Conservation (phyloP, 2,329 filamentous ascomycete species). For the Monosporascus sp. region DNA sequence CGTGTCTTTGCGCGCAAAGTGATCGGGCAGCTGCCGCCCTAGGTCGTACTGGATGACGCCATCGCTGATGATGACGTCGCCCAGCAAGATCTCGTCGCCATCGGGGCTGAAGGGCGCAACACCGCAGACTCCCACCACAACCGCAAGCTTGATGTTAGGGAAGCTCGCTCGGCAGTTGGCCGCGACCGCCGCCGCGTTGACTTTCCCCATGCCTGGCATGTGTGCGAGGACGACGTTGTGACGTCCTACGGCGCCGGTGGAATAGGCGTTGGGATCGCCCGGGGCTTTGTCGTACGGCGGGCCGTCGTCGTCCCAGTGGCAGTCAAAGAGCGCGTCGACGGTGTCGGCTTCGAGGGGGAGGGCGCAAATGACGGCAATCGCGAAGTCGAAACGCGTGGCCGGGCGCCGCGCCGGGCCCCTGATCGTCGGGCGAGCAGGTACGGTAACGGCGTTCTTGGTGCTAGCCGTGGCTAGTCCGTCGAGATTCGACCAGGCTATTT, state of each 20-base stretch:
- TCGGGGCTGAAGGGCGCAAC: slow-evolving; percentile 9
- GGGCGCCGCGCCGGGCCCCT: slow-evolving; percentile 2
- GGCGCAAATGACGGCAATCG: slow-evolving; percentile 27
- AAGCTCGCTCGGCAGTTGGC: slow-evolving; percentile 9
- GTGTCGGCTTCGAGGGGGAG: slow-evolving; percentile 22
- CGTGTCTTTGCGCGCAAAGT: slow-evolving; percentile 17
- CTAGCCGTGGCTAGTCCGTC: too few relatives aligned
- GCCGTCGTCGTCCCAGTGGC: slow-evolving; percentile 17
- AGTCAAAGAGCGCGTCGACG: slow-evolving; percentile 16
- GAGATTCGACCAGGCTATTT: too few relatives aligned
- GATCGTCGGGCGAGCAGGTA: too few relatives aligned
- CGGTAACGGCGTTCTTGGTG: too few relatives aligned
- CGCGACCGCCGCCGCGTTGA: slow-evolving; percentile 11
- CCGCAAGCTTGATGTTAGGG: slow-evolving; percentile 9
- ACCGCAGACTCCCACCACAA: slow-evolving; percentile 17
- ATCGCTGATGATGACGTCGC: slow-evolving; percentile 23
- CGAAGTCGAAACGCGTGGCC: slow-evolving; percentile 13
- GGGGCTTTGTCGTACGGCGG: slow-evolving; percentile 13
- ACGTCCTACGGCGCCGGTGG: slow-evolving; percentile 18
- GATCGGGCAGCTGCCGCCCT: slow-evolving; percentile 16
- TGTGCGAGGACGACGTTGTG: slow-evolving; percentile 24
- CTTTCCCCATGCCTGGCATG: slow-evolving; percentile 24
- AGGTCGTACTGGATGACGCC: slow-evolving; percentile 25
- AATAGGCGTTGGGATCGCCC: slow-evolving; percentile 24
- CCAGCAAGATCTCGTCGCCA: slow-evolving; percentile 14